Base-by-base conservation (phyloP, 306 rosid species). In the Mimosa bimucronata region DNA sequence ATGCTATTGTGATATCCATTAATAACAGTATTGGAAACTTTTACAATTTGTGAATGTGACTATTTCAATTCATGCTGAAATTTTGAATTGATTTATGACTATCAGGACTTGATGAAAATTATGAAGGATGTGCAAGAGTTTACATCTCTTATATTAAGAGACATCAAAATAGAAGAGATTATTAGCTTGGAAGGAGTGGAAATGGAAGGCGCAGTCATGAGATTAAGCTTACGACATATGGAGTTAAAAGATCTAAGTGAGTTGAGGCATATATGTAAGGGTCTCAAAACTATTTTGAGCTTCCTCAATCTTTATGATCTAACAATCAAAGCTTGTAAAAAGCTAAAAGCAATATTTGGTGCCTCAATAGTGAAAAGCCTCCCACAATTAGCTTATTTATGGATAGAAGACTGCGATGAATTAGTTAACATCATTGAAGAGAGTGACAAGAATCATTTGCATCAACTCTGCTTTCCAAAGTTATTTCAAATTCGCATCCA, bases 401-500 rank as follows among this genome's bases (percentile, higher is more conserved):
- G 0, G 9, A 66, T 66, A 66, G 0, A 2, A 1, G 13, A 66
- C 6, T 66, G 72, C 0, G 48, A 66, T 0, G 29, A 66, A 38
- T 19, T 66, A 66, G 48, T 34, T 18, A 28, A 66, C 16, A 37
- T 66, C 18, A 66, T 66, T n/a, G 29, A 66, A 38, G 72, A 37
- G 8, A 12, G 21, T 10, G 5, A 0, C 7, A 15, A 1, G 1
- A 28, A 10, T n/a, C 10, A 37, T 9, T 37, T 37, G 48, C 28
- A n/a, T 4, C 29, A 37, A 19, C 9, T 19, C 0, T 66, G 72
- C 29, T 66, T 66, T 28, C 48, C 18, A 19, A 0, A 19, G n/a
- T n/a, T n/a, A n/a, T 2, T 37, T 66, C 4, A 0, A 1, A 19
- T 37, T 18, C 0, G 0, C 3, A 37, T 66, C 8, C 0, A n/a